These are phyloP conservation scores for Fusarium multiceps DNA, from an alignment of 2,329 filamentous ascomycete species.

Conservation along the genomic window DNA sequence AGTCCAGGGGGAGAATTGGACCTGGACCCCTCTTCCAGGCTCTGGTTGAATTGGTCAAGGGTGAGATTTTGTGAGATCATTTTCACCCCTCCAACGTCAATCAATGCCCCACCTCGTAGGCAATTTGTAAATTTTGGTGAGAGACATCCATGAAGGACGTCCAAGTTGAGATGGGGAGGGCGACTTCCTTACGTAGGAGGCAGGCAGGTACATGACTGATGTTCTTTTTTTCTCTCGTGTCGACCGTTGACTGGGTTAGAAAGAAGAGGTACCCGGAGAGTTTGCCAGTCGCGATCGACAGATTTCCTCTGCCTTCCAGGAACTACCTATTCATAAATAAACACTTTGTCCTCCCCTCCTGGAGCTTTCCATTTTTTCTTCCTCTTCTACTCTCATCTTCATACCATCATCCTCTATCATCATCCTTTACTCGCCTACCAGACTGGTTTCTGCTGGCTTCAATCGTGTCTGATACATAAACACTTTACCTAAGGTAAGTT, in stretches of 20 bases:
- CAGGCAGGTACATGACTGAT: not conserved
- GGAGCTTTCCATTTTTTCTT: slow-evolving; percentile 1
- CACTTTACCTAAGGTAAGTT: slow-evolving; percentile 37
- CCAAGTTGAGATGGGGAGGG: slow-evolving; percentile 21
- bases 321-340: slow-evolving; percentile 32
- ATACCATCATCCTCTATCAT: slow-evolving; percentile 3
- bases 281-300: slow-evolving; percentile 22
- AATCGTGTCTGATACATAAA: slow-evolving; percentile 26
- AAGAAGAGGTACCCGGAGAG: slow-evolving; percentile 1
- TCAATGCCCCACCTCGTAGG: slow-evolving; percentile 39
- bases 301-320: slow-evolving; percentile 29
- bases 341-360: slow-evolving; percentile 32
- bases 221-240: slow-evolving; percentile 33
- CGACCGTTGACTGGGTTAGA: slow-evolving; percentile 30
- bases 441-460: slow-evolving; percentile 32
- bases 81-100: slow-evolving; percentile 34
- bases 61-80: slow-evolving; percentile 31
- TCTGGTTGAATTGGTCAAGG: slow-evolving; percentile 19
- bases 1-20: slow-evolving; percentile 13
- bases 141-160: slow-evolving; percentile 14
- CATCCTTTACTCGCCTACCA: slow-evolving; percentile 17
- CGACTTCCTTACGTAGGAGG: slow-evolving; percentile 23
- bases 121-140: slow-evolving; percentile 25
- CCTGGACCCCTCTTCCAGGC: slow-evolving; percentile 8
- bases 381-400: slow-evolving; percentile 22